Evolutionary conservation across 441 rosid species (phyloP).

Genomic region (Erodium chrysanthum): DNA sequence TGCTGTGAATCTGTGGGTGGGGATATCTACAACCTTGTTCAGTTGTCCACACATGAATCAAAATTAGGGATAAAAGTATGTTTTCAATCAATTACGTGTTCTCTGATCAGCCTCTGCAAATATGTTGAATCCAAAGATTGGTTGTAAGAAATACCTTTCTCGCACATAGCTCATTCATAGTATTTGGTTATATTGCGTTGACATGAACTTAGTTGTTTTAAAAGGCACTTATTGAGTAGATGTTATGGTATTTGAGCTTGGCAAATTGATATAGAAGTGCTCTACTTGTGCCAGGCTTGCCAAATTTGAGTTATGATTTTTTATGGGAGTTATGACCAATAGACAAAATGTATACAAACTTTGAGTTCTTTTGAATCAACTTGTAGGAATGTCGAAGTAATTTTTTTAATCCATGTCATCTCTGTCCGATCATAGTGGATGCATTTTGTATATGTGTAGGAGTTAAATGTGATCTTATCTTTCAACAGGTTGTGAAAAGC

Average conservation of each 20-base stretch:
- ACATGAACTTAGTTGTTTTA: background rate
- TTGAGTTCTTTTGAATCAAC: background rate
- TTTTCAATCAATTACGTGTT: background rate
- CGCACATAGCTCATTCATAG: too few relatives aligned
- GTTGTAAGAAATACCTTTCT: too few relatives aligned
- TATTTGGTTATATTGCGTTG: background rate
- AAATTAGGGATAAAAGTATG: background rate
- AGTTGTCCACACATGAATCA: background rate
- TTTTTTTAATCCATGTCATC: too few relatives aligned
- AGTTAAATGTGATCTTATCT: constrained; percentile 18
- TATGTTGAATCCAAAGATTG: background rate
- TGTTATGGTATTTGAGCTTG: background rate
- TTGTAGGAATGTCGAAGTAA: too few relatives aligned
- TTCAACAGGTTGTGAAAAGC: constrained; percentile 29
- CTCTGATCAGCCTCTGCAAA: background rate
- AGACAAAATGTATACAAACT: background rate
- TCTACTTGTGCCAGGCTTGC: background rate
- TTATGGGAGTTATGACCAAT: background rate
- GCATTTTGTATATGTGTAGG: background rate
- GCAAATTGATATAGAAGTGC: background rate
- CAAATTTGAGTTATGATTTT: background rate
- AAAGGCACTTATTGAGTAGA: too few relatives aligned
- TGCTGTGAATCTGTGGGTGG: background rate
- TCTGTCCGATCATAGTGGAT: too few relatives aligned
- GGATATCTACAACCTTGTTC: background rate